Evolutionary conservation across 2,329 filamentous ascomycete species (phyloP), one percentile per base, ranked within the genome.

Genomic region (Paraphaeosphaeria minitans): DNA sequence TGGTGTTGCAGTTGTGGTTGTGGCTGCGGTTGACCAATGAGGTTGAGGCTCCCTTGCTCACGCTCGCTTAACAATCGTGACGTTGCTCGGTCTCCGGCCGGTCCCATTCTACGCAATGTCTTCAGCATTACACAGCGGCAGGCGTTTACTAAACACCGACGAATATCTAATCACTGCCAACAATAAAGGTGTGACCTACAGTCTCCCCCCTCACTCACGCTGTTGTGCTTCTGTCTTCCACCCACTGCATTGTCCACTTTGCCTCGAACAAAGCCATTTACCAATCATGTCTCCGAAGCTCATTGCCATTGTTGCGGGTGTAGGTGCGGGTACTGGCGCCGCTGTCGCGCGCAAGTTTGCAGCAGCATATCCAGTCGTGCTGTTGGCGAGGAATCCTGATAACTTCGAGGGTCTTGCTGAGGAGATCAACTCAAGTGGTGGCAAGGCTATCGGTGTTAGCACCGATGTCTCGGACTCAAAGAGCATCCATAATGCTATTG

Each of bases 391-490:
- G 51, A 86, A 81, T 16, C 82, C 87, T 0, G 82, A 85, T 43
- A 90, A 83, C 74, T 92, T 87, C 77, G 81, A 85, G 56, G 78
- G 81, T n/a, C 82, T 92, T 2, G 87, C 90, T 7, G 73, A 83
- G 2, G 89, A 92, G 66, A 92, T 95, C 77, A 87, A 87, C 57
- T 73, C 78, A 5, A 74, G 78, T 0, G 91, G 91, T 12, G 91
- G 91, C 2, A 82, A 84, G 49, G 91, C 91, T 1, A 78, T 92
- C 13, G 90, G 90, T 14, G 85, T 94, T 67, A 82, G 84, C 5
- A 84, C 90, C 1, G 89, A 92, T 67, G 82, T 89, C 0, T 80
- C 85, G 0, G 83, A 85, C 57, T 71, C 81, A 1, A 73, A 78
- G 24, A 85, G 83, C 46, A 75, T 91, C 0, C 80, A 82, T 45